Evolutionary conservation across 176 grass and related monocot species (phyloP).

Genomic region (Carex kokanica): DNA sequence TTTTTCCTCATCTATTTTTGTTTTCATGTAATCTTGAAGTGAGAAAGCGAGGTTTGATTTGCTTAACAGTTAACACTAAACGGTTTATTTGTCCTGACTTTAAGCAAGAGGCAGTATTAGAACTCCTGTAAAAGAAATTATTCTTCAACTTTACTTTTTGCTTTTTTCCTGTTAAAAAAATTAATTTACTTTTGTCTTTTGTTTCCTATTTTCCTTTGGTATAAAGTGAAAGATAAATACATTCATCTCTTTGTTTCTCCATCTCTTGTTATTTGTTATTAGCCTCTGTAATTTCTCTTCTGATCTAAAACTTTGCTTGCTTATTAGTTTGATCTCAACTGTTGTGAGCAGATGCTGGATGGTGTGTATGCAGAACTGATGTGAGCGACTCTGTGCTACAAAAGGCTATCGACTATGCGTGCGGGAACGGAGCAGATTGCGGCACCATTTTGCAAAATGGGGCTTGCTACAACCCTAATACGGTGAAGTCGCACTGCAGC

Average conservation of each 20-base stretch:
- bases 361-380: conserved; percentile 67
- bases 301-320: background rate
- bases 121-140: background rate
- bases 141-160: background rate
- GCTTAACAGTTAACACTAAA: background rate
- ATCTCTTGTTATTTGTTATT: conserved; percentile 1
- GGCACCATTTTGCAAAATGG: conserved; percentile 48
- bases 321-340: background rate
- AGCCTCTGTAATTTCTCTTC: background rate
- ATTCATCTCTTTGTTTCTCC: background rate
- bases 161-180: background rate
- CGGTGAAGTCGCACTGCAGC: conserved; percentile 69
- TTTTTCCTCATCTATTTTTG: background rate
- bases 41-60: background rate
- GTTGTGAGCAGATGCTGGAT: conserved; percentile 47
- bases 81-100: background rate
- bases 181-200: background rate
- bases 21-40: background rate
- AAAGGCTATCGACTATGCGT: conserved; percentile 79
- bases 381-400: conserved; percentile 42
- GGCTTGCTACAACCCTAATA: conserved; percentile 61
- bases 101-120: background rate
- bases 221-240: background rate
- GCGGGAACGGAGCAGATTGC: conserved; percentile 74
- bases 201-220: background rate